phyloP scores from a whole-genome alignment of 345 rosid species.

The Barbarea vulgaris region DNA sequence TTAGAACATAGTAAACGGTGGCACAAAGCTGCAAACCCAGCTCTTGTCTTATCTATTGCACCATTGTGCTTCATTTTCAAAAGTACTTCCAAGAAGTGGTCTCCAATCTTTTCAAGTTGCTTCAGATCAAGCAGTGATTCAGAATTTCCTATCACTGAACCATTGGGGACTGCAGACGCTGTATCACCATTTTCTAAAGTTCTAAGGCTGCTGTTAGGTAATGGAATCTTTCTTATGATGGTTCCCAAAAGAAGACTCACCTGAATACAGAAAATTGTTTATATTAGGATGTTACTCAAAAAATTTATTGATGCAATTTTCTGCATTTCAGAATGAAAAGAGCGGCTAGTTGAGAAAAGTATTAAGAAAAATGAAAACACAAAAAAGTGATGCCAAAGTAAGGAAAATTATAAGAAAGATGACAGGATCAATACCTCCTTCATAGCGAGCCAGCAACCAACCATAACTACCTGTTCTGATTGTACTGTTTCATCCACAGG shows the following conservation, averaged over 20 bases:
- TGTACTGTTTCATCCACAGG: conserved; percentile 46
- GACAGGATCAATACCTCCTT: conserved; percentile 71
- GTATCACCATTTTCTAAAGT: conserved; percentile 43
- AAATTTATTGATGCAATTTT: not conserved
- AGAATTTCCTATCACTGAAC: conserved; percentile 31
- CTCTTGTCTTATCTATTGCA: conserved; percentile 97
- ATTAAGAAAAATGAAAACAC: conserved; percentile 26
- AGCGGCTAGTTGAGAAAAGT: not conserved
- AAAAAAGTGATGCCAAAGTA: conserved; percentile 18
- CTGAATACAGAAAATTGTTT: conserved; percentile 56
- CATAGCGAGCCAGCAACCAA: conserved; percentile 99
- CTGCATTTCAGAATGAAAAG: conserved; percentile 5
- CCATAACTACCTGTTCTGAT: conserved; percentile 89
- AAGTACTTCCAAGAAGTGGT: conserved; percentile 94
- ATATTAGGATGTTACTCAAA: conserved; percentile 9
- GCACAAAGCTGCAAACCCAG: conserved; percentile 97
- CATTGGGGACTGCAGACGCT: conserved; percentile 43
- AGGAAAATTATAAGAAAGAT: conserved; percentile 2
- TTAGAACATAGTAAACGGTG: conserved; percentile 94
- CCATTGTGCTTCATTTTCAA: conserved; percentile 97
- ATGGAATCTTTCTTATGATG: conserved; percentile 84
- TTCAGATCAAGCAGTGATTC: conserved; percentile 69
- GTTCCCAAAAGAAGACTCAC: conserved; percentile 95
- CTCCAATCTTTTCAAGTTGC: conserved; percentile 86
- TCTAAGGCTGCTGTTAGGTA: conserved; percentile 56